Evolutionary conservation across 75 land plant genomes (phyloP).

Genomic region (Sequoiadendron giganteum): DNA sequence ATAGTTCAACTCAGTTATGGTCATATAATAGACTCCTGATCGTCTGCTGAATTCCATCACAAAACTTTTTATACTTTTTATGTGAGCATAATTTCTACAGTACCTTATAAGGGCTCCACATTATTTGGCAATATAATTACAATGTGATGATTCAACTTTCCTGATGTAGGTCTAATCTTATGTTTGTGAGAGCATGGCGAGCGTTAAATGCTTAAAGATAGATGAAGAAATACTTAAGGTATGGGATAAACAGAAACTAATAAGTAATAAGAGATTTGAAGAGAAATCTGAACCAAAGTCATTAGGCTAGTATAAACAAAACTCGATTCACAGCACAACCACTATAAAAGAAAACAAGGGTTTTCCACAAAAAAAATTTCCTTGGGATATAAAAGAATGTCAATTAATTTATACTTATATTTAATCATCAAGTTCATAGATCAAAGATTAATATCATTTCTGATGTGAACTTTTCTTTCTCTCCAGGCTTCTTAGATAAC

Average conservation of each 20-base stretch:
- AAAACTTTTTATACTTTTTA: neutral
- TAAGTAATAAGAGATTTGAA: neutral
- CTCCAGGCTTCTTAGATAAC: neutral
- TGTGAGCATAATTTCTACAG: neutral
- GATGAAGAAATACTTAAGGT: neutral
- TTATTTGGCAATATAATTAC: too few species aligned
- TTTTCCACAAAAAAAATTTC: neutral
- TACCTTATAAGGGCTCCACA: too few species aligned
- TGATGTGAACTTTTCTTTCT: neutral
- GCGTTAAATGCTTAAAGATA: neutral
- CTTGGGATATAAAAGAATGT: neutral
- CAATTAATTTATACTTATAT: neutral
- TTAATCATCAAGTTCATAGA: neutral
- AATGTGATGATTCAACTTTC: too few species aligned
- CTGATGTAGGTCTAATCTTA: neutral
- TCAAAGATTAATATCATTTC: neutral
- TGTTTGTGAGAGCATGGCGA: neutral
- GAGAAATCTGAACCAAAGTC: neutral
- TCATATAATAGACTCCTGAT: too few species aligned
- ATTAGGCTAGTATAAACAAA: neutral
- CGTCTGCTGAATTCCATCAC: too few species aligned
- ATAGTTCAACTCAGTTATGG: neutral
- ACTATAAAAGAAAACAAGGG: neutral
- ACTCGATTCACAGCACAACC: neutral
- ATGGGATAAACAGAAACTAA: neutral